Evolutionary conservation across 75 land plant genomes (phyloP).

Genomic region (Chamaecyparis obtusa): DNA sequence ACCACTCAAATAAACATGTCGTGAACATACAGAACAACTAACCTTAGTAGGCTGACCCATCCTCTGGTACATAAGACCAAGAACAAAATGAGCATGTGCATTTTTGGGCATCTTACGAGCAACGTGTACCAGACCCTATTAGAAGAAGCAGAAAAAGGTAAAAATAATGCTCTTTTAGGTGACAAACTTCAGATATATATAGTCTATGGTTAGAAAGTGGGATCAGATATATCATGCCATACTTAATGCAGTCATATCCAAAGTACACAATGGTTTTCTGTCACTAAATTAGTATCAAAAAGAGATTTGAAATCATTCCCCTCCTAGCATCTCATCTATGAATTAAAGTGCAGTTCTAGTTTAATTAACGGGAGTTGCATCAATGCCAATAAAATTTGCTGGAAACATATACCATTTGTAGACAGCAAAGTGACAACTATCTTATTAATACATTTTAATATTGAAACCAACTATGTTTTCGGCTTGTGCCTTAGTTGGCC

Average conservation of each 20-base stretch:
- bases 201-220: neutral
- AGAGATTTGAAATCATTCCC: neutral
- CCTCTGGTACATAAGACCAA: conserved; percentile 89
- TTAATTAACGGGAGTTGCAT: neutral
- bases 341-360: neutral
- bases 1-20: neutral
- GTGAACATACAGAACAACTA: conserved; percentile 2
- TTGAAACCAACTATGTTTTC: neutral
- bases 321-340: neutral
- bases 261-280: neutral
- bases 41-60: conserved; percentile 80
- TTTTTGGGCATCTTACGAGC: conserved; percentile 86
- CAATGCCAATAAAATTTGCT: neutral
- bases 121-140: conserved; percentile 74
- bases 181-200: neutral
- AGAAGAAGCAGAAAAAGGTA: neutral
- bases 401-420: neutral
- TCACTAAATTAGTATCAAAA: neutral
- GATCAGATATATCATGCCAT: neutral
- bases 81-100: conserved; percentile 82
- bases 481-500: neutral
- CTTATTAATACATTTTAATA: neutral
- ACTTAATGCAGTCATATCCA: neutral
- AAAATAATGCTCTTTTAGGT: neutral
- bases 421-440: neutral